Evolutionary conservation across 106 monocot genomes (phyloP).

Genomic region (Triglochin maritima): DNA sequence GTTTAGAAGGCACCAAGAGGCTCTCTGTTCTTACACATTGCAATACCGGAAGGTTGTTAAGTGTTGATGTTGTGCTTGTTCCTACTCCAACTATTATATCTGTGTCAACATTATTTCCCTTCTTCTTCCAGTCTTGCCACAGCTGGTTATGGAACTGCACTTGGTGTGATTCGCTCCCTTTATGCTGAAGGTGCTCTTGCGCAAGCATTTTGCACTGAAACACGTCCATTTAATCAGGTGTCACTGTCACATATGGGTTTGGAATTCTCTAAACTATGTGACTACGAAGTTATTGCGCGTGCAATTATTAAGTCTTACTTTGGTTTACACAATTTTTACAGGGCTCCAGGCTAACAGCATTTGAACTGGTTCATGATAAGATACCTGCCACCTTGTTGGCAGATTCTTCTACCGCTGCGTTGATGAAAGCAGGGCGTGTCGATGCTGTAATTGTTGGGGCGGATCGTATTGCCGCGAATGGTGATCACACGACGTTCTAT

Average conservation of each 20-base stretch:
- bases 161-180: slow-evolving; percentile 88
- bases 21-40: slow-evolving; percentile 87
- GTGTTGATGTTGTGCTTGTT: background rate
- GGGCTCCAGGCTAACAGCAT: slow-evolving; percentile 96
- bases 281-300: background rate
- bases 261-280: background rate
- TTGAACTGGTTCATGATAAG: slow-evolving; percentile 85
- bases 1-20: slow-evolving; percentile 19
- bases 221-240: slow-evolving; percentile 96
- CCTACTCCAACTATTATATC: background rate
- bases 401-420: slow-evolving; percentile 83
- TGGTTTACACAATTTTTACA: slow-evolving; percentile 11
- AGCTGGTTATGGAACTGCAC: slow-evolving; percentile 98
- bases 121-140: slow-evolving; percentile 64
- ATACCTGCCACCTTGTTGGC: slow-evolving; percentile 87
- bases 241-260: background rate
- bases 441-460: slow-evolving; percentile 93
- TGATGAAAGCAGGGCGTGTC: slow-evolving; percentile 71
- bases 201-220: slow-evolving; percentile 87
- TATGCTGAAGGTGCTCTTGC: slow-evolving; percentile 54
- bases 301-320: background rate
- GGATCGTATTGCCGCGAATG: slow-evolving; percentile 87
- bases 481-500: slow-evolving; percentile 14
- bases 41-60: slow-evolving; percentile 86
- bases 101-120: background rate